Base-by-base conservation (phyloP, 2,329 filamentous ascomycete genomes). In the Calonectria pauciramosa region DNA sequence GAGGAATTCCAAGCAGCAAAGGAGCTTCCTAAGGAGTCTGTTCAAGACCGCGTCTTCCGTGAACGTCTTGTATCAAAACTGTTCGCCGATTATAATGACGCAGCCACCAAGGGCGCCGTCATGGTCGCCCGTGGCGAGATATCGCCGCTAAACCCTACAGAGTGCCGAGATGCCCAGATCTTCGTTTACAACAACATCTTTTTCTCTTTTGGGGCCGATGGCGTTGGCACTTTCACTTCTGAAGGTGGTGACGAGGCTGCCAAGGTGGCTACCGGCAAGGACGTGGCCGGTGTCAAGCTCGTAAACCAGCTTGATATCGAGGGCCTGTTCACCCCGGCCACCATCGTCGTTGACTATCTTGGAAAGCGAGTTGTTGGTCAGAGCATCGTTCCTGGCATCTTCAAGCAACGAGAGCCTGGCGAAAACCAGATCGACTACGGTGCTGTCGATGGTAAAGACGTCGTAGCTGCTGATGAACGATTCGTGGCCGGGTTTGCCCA, bases 141-240 rank as follows among this genome's bases (percentile, higher is more conserved):
- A 77, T 93, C 96, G 26, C 95, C 97, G 9, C 87, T 99, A 70
- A 99, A 99, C 87, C 97, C 97, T 9, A 99, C 96, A 0, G 97
- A 99, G 86, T 93, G 90, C 77, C 92, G 91, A 79, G 96, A 99
- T 84, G 97, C 97, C 5, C 97, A 99, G 85, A 99, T 99, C 78
- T 99, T 98, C 82, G 96, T 99, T 30, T 98, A 99, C 89, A 99
- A 99, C 89, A 99, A 99, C 86, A 96, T 99, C 79, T 99, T 99
- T 89, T 99, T 98, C 89, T 99, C 97, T 0, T 99, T 98, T 80
- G 97, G 97, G 76, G 96, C 97, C 56, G 97, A 99, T 84, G 97
- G 97, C 68, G 97, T 99, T 59, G 96, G 97, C 54, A 99, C 97
- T 20, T 99, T 99, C 85, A 96, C 96, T 14, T 96, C 94, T 4